A percentile compares a stretch with the other conserved stretches of the same genome.
phyloP scores from a whole-genome alignment of 768 basidiomycete genomes.

The Tricholoma matsutake region DNA sequence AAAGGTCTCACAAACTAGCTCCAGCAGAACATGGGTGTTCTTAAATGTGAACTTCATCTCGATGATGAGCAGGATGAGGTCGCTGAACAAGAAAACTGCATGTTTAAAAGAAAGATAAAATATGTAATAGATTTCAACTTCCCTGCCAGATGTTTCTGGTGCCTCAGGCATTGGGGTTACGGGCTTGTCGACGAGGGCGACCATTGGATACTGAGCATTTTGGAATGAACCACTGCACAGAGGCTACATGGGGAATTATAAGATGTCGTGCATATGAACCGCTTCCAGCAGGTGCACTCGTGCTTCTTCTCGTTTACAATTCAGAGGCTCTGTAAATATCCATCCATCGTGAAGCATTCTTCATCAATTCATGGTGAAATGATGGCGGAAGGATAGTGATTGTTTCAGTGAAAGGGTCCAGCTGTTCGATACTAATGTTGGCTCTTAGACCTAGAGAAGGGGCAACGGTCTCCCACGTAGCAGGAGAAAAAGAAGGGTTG shows the following conservation, averaged over 20 bases:
- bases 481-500: background rate
- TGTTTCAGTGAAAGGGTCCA: background rate
- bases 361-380: slow-evolving; percentile 4
- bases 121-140: no score
- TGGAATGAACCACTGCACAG: slow-evolving; percentile 9
- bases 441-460: background rate
- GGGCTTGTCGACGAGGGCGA: slow-evolving; percentile 9
- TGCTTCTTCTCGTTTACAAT: background rate
- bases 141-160: background rate
- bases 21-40: no score
- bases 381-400: background rate
- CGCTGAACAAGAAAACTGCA: slow-evolving; percentile 3
- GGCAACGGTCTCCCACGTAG: background rate
- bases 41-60: slow-evolving; percentile 8
- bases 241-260: background rate
- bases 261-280: background rate
- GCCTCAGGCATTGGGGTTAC: slow-evolving; percentile 2
- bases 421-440: background rate
- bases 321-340: background rate
- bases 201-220: slow-evolving; percentile 8
- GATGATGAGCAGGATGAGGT: slow-evolving; percentile 5
- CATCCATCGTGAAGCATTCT: background rate
- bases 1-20: slow-evolving; percentile 4
- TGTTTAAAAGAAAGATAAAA: no score
- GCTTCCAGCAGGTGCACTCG: background rate